Conservation (phyloP, 805 yeast species). For the Hagleromyces aurorensis region DNA sequence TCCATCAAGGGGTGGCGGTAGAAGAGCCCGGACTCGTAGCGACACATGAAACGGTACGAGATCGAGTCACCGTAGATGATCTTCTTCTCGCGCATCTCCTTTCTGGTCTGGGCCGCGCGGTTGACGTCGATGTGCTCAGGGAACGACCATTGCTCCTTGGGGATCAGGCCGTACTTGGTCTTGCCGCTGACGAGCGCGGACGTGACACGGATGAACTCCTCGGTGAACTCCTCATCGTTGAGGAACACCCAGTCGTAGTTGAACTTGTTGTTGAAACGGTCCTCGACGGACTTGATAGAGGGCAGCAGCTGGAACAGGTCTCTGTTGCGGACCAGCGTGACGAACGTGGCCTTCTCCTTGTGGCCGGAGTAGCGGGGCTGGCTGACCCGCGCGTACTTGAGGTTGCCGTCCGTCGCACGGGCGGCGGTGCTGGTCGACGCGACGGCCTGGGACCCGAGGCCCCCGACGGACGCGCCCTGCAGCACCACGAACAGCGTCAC, state of each 20-base stretch:
- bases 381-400: slow-evolving; percentile 10
- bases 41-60: slow-evolving; percentile 85
- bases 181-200: slow-evolving; percentile 64
- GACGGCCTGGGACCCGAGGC: slow-evolving; percentile 2
- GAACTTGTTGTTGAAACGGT: slow-evolving; percentile 73
- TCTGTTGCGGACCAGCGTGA: slow-evolving; percentile 68
- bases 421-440: not conserved
- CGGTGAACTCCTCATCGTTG: slow-evolving; percentile 78
- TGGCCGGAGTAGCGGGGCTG: slow-evolving; percentile 16
- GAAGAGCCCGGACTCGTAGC: slow-evolving; percentile 86
- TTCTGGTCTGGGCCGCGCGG: slow-evolving; percentile 51
- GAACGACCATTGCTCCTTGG: slow-evolving; percentile 80
- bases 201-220: slow-evolving; percentile 69
- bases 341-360: slow-evolving; percentile 70
- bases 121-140: slow-evolving; percentile 76
- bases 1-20: slow-evolving; percentile 66
- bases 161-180: slow-evolving; percentile 71
- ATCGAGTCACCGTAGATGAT: slow-evolving; percentile 59
- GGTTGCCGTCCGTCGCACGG: not conserved
- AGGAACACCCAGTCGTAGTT: slow-evolving; percentile 94
- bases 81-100: slow-evolving; percentile 41
- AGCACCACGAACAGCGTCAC: slow-evolving; percentile 13
- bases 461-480: slow-evolving; percentile 8
- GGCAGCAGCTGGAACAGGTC: slow-evolving; percentile 55
- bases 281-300: slow-evolving; percentile 75